Evolutionary conservation across 805 yeast genomes (phyloP).

Genomic region (Starmera pachycereana): DNA sequence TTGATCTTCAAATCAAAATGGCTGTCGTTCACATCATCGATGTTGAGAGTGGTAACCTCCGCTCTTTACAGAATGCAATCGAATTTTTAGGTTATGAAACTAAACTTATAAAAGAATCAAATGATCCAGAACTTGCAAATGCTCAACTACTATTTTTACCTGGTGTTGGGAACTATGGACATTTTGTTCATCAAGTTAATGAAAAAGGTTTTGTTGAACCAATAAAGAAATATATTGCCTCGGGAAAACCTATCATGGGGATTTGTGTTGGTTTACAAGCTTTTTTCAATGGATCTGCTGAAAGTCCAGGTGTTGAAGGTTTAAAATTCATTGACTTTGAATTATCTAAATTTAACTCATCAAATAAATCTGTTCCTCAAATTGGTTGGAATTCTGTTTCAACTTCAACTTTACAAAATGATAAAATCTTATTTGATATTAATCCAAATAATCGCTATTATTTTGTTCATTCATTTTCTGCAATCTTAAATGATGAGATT

Average conservation of each 20-base stretch:
- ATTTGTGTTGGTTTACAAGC: constrained; percentile 96
- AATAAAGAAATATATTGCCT: constrained; percentile 48
- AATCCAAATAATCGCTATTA: constrained; percentile 67
- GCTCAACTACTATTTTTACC: constrained; percentile 68
- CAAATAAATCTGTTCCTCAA: constrained; percentile 81
- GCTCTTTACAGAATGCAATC: constrained; percentile 82
- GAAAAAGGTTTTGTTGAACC: constrained; percentile 57
- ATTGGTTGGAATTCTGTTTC: constrained; percentile 83
- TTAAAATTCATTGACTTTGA: constrained; percentile 42
- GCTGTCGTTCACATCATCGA: constrained; percentile 58
- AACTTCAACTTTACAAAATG: constrained; percentile 14
- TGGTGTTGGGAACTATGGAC: constrained; percentile 97
- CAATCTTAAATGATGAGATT: constrained; percentile 35
- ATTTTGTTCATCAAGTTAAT: constrained; percentile 66
- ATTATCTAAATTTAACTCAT: constrained; percentile 50
- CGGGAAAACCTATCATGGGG: constrained; percentile 91
- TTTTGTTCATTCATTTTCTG: constrained; percentile 93
- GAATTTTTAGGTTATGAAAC: constrained; percentile 66
- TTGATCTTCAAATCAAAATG: neutral
- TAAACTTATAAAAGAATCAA: constrained; percentile 45
- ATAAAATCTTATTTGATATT: constrained; percentile 44
- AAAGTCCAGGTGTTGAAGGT: constrained; percentile 55
- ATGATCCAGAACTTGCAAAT: constrained; percentile 37
- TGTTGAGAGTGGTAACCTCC: constrained; percentile 89
- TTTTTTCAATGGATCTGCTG: constrained; percentile 65